These are phyloP conservation scores for Vickermania spadyakhi DNA, from an alignment of 208 protist species.

Conservation along the genomic window DNA sequence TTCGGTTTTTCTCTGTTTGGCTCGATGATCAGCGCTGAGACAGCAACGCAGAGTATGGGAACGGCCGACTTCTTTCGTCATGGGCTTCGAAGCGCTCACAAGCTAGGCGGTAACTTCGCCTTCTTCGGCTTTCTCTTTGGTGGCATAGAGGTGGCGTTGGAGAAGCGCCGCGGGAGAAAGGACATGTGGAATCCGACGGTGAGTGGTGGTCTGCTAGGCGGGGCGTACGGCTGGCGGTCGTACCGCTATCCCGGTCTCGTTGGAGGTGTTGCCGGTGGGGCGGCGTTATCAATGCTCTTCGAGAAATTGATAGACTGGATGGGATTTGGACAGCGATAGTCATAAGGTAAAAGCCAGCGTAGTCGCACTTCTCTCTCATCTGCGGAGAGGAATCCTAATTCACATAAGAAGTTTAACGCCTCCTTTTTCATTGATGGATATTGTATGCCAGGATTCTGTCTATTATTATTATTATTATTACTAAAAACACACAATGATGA, in stretches of 20 bases:
- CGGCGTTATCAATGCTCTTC: conserved; percentile 62
- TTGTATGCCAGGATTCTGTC: too few species aligned
- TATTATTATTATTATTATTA: too few species aligned
- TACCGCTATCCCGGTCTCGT: conserved; percentile 76
- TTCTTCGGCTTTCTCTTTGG: conserved; percentile 88
- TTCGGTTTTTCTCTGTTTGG: conserved; percentile 84
- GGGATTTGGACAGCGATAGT: conserved; percentile 61
- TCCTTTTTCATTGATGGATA: too few species aligned
- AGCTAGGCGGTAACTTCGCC: conserved; percentile 64
- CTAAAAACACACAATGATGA: too few species aligned
- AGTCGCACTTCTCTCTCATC: too few species aligned
- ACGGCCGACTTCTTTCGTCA: conserved; percentile 81
- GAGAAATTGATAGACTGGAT: conserved; percentile 73
- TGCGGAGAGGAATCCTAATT: too few species aligned
- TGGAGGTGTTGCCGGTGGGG: conserved; percentile 45
- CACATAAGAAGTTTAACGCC: too few species aligned
- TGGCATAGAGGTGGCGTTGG: conserved; percentile 80
- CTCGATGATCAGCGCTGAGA: conserved; percentile 79
- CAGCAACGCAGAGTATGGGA: conserved; percentile 80
- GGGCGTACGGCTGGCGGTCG: conserved; percentile 70
- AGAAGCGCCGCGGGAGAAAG: conserved; percentile 86
- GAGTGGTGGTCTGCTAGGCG: conserved; percentile 60
- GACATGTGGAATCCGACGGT: conserved; percentile 79
- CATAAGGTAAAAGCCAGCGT: too few species aligned
- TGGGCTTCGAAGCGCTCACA: conserved; percentile 50